Base-by-base conservation (phyloP, 305 asterid species). In the Solanum hybrid region DNA sequence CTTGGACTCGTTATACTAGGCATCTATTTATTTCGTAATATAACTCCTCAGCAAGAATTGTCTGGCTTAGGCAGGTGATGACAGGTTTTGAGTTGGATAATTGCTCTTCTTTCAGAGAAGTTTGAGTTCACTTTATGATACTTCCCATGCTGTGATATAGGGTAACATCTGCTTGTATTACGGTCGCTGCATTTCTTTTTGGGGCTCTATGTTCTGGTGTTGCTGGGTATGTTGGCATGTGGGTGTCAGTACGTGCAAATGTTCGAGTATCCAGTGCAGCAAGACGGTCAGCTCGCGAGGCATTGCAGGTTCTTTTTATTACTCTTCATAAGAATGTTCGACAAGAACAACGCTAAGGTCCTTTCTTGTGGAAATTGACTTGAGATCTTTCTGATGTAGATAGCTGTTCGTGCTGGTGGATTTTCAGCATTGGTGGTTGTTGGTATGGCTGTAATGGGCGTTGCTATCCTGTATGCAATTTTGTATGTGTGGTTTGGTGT, bases 401-500 rank as follows among this genome's bases (percentile, higher is more conserved):
- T 98, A 90, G 99, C 99, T 91, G 97, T 98, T 91, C 99, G 99
- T 86, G 99, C 99, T 90, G 99, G 99, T 94, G 99, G 99, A 32
- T 96, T 96, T 94, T 96, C 99, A 81, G 99, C 99, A 88, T 91
- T 97, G 90, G 96, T 98, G 82, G 99, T 98, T 89, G 99, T 98
- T 84, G 99, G 99, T 88, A 93, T 98, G 99, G 99, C 99, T 93
- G 99, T 98, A 72, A 84, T 94, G 90, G 99, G 99, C 86, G 94
- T 98, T 90, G 95, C 99, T 79, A 90, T 98, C 89, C 98, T 98
- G 79, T 98, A 98, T 92, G 92, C 99, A 89, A 93, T 94, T 80
- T 94, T 98, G 90, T 97, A 98, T 93, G 98, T 98, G 91, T 96
- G 95, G 97, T 90, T 97, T 92, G 98, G 95, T 76, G 99, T 98